These are phyloP conservation scores for Davidsoniella eucalypti DNA, from an alignment of 2,329 filamentous ascomycete species.

Conservation along the genomic window DNA sequence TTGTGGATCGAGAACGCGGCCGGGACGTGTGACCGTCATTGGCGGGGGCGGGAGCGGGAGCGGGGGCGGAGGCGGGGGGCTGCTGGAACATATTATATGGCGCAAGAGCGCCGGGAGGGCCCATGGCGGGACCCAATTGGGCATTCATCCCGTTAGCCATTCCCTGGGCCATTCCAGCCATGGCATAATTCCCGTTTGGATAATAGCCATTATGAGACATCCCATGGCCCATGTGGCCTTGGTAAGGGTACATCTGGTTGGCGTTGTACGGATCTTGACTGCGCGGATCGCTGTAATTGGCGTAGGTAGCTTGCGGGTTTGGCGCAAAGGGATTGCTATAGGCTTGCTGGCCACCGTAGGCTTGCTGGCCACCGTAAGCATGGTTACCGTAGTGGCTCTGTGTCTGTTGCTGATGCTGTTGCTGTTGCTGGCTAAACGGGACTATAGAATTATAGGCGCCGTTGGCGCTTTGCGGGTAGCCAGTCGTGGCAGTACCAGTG, in stretches of 20 bases:
- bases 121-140: background rate
- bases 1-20: constrained; percentile 19
- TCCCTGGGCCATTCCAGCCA: background rate
- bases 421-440: constrained; percentile 22
- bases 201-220: background rate
- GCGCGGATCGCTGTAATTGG: constrained; percentile 12
- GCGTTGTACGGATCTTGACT: background rate
- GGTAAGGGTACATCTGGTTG: background rate
- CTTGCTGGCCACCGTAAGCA: background rate
- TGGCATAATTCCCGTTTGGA: background rate
- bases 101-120: constrained; percentile 4
- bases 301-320: constrained; percentile 15
- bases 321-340: background rate
- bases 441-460: constrained; percentile 29
- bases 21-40: constrained; percentile 24
- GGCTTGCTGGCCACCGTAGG: background rate
- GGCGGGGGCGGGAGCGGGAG: constrained; percentile 26
- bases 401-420: constrained; percentile 8
- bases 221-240: constrained; percentile 1
- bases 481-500: constrained; percentile 6
- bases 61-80: constrained; percentile 24
- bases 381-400: background rate
- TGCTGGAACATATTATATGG: constrained; percentile 17
- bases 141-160: background rate
- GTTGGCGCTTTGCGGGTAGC: constrained; percentile 21